Base-by-base conservation (phyloP, 2,329 filamentous ascomycete species). In the Graphilbum sp. region DNA sequence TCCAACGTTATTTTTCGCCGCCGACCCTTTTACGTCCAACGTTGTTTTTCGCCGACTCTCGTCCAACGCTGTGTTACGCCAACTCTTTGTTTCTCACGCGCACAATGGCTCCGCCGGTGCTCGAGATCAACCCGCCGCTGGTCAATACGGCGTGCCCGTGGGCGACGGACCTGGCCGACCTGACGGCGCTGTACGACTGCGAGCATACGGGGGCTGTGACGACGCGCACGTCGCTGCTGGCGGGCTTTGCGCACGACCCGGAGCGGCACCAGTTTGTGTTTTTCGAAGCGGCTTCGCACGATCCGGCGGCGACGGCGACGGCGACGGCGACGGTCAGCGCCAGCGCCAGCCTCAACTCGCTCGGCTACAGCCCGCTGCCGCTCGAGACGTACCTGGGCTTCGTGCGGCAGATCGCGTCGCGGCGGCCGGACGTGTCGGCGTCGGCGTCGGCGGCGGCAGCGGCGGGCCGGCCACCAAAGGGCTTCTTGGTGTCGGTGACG, bases 141-240 rank as follows among this genome's bases (percentile, higher is more conserved):
- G 61, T 86, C 45, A 87, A 87, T 57, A 80, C 79, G 1, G 72
- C 82, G 23, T 78, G 72, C 36, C 81, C 81, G 0, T 86, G 80
- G 80, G 79, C 80, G 20, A 83, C 79, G 0, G 72, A 68, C 3
- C 54, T 67, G 5, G 61, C 67, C 5, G 71, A 86, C 45, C 66
- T 87, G 4, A 53, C 60, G 30, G 56, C 57, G 2, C 68, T 87
- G 7, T 80, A 80, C 50, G 52, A 60, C 23, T 75, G 64, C 36
- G 61, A 68, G 0, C 59, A 69, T 38, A 85, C 76, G 0, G 82
- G 82, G 42, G 81, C 79, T 13, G 70, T 87, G 24, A 87, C 82
- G 2, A 82, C 75, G 3, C 67, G 82, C 12, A 88, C 82, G 1
- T 72, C 73, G 3, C 64, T 83, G 6, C 54, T 80, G 15, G 45